phyloP scores from a whole-genome alignment of 1,284 basidiomycete species.

The Pyrrhoderma lamaoense region DNA sequence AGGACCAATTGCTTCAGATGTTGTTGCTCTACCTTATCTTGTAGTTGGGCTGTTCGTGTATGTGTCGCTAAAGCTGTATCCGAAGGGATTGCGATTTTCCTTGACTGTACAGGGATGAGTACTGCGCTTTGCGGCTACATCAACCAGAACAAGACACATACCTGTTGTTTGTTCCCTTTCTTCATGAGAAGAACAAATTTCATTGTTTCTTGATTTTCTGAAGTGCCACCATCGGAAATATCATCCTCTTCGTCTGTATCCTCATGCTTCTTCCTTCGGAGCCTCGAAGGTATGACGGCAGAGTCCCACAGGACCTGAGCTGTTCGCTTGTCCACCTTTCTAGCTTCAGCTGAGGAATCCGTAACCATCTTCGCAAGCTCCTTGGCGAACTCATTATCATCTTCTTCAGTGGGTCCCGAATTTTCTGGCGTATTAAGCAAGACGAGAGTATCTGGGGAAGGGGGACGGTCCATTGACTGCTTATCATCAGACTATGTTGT shows the following conservation, averaged over 20 bases:
- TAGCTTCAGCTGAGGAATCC: slow-evolving; percentile 74
- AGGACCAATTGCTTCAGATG: slow-evolving; percentile 90
- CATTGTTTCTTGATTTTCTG: slow-evolving; percentile 55
- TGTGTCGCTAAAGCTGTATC: slow-evolving; percentile 84
- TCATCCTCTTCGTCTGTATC: slow-evolving; percentile 47
- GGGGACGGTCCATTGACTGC: slow-evolving; percentile 57
- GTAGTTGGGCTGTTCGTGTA: slow-evolving; percentile 81
- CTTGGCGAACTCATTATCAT: slow-evolving; percentile 89
- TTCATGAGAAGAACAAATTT: slow-evolving; percentile 92
- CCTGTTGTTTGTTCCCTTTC: slow-evolving; percentile 90
- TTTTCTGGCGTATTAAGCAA: slow-evolving; percentile 61
- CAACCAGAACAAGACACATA: slow-evolving; percentile 28
- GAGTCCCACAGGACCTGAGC: slow-evolving; percentile 82
- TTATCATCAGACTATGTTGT: slow-evolving; percentile 13
- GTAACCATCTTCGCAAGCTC: slow-evolving; percentile 95
- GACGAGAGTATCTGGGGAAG: slow-evolving; percentile 71
- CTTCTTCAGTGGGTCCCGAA: slow-evolving; percentile 76
- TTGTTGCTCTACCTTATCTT: slow-evolving; percentile 92
- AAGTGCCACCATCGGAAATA: slow-evolving; percentile 28
- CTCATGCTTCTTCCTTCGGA: slow-evolving; percentile 53
- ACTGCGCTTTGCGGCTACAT: too few species aligned
- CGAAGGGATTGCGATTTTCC: slow-evolving; percentile 80
- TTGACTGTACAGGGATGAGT: slow-evolving; percentile 55
- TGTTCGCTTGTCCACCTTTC: slow-evolving; percentile 79
- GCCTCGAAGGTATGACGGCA: slow-evolving; percentile 60